Conservation (phyloP, 805 yeast genomes). For the Candida peoriensis region DNA sequence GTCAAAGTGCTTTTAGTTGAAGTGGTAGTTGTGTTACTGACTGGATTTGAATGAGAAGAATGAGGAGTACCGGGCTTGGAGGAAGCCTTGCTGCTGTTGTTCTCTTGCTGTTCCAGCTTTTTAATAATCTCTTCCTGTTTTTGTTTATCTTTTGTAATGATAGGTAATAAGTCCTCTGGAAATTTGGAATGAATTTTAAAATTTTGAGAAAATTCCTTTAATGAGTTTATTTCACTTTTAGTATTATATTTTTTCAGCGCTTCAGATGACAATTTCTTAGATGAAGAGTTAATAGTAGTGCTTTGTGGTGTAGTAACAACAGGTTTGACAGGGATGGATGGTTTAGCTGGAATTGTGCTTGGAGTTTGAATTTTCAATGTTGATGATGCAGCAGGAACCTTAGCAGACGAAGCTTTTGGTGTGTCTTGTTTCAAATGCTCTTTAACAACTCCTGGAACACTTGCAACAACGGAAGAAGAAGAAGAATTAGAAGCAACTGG, state of each 20-base stretch:
- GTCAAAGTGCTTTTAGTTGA: conserved; percentile 2
- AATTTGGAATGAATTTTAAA: conserved; percentile 64
- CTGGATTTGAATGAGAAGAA: not conserved
- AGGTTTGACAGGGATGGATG: conserved; percentile 28
- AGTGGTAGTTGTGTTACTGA: conserved; percentile 3
- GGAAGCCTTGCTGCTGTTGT: conserved; percentile 7
- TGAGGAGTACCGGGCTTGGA: conserved; percentile 16
- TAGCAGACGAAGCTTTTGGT: conserved; percentile 5
- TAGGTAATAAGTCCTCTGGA: conserved; percentile 54
- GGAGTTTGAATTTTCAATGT: not conserved
- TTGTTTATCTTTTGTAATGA: conserved; percentile 59
- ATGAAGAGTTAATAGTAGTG: too few relatives aligned
- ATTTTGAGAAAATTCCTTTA: conserved; percentile 74
- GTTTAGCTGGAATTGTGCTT: conserved; percentile 5
- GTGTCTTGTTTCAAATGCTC: conserved; percentile 1
- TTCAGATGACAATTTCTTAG: conserved; percentile 6
- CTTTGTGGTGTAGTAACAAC: conserved; percentile 5
- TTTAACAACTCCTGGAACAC: too few relatives aligned
- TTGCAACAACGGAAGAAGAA: not conserved
- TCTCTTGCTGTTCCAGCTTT: conserved; percentile 17
- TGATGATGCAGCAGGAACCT: conserved; percentile 4
- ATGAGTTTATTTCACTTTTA: conserved; percentile 61
- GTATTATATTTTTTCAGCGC: conserved; percentile 36
- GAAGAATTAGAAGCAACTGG: not conserved
- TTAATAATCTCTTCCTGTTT: conserved; percentile 57